These are phyloP conservation scores for Ophiostoma fasciatum DNA, from an alignment of 2,329 filamentous ascomycete species.

Conservation along the genomic window DNA sequence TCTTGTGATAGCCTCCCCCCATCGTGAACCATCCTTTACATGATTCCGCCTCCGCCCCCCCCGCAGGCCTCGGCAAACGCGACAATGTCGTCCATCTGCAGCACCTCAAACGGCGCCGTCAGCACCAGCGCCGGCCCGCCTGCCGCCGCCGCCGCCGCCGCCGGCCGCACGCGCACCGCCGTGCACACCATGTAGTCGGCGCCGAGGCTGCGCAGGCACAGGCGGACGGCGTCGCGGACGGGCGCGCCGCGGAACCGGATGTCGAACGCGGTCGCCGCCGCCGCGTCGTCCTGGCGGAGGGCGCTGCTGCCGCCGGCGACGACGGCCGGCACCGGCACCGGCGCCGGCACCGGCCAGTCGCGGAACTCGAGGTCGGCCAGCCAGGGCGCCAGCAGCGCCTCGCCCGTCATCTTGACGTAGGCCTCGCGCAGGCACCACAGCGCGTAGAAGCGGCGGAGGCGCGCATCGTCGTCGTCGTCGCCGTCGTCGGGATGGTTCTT, in stretches of 20 bases:
- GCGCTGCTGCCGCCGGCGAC: constrained; percentile 14
- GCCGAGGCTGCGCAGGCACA: constrained; percentile 29
- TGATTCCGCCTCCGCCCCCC: background rate
- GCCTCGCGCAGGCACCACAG: constrained; percentile 70
- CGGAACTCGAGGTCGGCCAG: constrained; percentile 55
- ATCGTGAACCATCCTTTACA: no score
- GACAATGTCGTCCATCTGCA: constrained; percentile 31
- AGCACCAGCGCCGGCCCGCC: constrained; percentile 24
- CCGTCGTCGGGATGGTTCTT: constrained; percentile 21
- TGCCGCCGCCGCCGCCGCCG: constrained; percentile 19
- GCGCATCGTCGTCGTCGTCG: constrained; percentile 34
- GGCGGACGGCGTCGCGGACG: constrained; percentile 27
- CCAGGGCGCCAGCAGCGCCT: constrained; percentile 62
- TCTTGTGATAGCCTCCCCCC: no score
- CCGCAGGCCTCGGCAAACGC: constrained; percentile 23
- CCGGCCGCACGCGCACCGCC: constrained; percentile 27
- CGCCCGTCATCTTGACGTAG: constrained; percentile 71
- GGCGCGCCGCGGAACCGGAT: constrained; percentile 24
- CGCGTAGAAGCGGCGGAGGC: constrained; percentile 58
- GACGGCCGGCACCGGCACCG: background rate
- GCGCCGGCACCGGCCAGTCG: constrained; percentile 40
- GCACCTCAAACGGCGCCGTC: constrained; percentile 25
- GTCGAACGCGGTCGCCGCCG: constrained; percentile 21
- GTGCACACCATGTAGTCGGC: constrained; percentile 40
- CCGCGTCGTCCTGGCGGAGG: constrained; percentile 17